Evolutionary conservation across 441 rosid genomes (phyloP).

Genomic region (Kokia cookei): DNA sequence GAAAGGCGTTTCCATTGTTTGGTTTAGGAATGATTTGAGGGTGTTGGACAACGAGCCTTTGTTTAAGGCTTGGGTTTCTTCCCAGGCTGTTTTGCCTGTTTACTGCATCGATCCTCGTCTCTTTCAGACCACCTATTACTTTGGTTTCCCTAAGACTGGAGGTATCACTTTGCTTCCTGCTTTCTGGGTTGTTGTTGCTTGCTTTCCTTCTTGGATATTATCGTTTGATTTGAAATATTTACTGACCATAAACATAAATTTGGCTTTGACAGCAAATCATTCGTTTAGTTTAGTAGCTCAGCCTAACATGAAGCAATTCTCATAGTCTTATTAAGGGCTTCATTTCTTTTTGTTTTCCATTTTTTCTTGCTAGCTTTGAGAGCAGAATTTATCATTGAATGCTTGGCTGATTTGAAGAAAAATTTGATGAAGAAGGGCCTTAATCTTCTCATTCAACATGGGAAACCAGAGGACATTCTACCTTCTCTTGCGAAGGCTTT

Average conservation of each 20-base stretch:
- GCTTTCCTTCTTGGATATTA: neutral
- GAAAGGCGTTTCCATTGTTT: slow-evolving; percentile 54
- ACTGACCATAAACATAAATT: neutral
- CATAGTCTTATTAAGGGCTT: neutral
- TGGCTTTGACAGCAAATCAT: neutral
- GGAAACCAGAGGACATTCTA: slow-evolving; percentile 80
- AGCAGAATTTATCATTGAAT: slow-evolving; percentile 64
- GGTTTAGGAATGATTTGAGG: slow-evolving; percentile 85
- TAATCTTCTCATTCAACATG: slow-evolving; percentile 59
- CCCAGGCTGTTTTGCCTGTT: slow-evolving; percentile 64
- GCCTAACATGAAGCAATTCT: neutral
- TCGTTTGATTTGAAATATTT: neutral
- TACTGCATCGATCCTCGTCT: slow-evolving; percentile 85
- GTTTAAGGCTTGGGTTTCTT: slow-evolving; percentile 61
- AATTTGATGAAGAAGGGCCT: slow-evolving; percentile 65
- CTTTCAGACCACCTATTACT: slow-evolving; percentile 58
- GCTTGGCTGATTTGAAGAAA: slow-evolving; percentile 69
- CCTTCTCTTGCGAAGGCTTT: slow-evolving; percentile 62
- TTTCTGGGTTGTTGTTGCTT: neutral
- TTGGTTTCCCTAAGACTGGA: slow-evolving; percentile 84
- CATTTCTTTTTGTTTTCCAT: neutral
- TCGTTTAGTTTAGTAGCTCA: neutral
- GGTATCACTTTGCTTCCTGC: slow-evolving; percentile 29
- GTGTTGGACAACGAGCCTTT: slow-evolving; percentile 68
- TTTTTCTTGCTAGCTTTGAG: slow-evolving; percentile 42